Evolutionary conservation across 2,329 filamentous ascomycete genomes (phyloP).

Genomic region (Penicillium sp.): DNA sequence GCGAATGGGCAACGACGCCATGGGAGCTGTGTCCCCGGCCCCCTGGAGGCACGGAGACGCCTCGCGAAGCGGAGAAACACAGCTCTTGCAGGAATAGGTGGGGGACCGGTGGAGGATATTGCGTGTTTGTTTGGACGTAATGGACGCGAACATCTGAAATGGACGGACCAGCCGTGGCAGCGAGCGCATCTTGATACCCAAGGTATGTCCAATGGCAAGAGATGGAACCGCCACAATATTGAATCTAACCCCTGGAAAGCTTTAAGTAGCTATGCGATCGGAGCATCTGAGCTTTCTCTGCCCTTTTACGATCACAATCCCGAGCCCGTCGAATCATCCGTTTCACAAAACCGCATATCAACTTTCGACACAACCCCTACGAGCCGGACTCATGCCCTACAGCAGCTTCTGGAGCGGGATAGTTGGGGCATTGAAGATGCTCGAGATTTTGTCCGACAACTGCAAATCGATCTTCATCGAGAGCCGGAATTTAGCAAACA

Average conservation of each 20-base stretch:
- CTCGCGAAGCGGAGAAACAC: conserved; percentile 61
- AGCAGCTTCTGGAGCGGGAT: conserved; percentile 22
- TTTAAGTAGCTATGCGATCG: conserved; percentile 23
- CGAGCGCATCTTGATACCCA: conserved; percentile 26
- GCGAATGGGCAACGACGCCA: conserved; percentile 54
- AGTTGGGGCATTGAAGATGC: conserved; percentile 33
- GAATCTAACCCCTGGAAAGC: conserved; percentile 16
- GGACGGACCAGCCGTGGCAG: conserved; percentile 34
- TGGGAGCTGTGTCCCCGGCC: conserved; percentile 66
- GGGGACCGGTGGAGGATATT: conserved; percentile 41
- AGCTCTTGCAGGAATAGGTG: conserved; percentile 45
- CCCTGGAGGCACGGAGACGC: conserved; percentile 64
- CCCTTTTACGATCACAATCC: conserved; percentile 28
- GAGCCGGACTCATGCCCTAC: conserved; percentile 18
- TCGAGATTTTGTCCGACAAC: conserved; percentile 29
- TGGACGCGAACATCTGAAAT: conserved; percentile 44
- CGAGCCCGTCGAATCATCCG: conserved; percentile 12
- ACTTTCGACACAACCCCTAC: background rate
- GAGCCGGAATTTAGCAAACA: conserved; percentile 40
- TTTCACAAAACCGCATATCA: conserved; percentile 1
- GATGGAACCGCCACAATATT: too few relatives aligned
- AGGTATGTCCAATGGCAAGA: conserved; percentile 23
- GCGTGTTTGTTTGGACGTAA: conserved; percentile 47
- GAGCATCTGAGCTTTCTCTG: conserved; percentile 19
- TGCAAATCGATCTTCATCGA: conserved; percentile 39